Conservation (phyloP, 2,329 filamentous ascomycete genomes). For the Zymoseptoria tritici region DNA sequence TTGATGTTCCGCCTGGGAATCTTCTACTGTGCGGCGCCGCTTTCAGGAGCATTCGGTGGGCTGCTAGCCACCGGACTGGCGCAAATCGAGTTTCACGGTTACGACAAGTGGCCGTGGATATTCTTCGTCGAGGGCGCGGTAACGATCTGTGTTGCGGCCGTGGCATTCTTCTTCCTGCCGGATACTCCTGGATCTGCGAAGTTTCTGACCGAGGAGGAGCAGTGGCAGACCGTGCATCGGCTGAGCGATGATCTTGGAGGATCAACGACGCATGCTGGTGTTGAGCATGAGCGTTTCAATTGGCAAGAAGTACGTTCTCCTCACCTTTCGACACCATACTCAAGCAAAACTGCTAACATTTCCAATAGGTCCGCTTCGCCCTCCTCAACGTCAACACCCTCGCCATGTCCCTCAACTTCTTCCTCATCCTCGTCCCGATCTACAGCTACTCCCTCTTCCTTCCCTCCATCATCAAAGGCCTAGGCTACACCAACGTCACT, state of each 20-base stretch:
- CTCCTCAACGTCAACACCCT: conserved; percentile 31
- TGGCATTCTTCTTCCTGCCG: conserved; percentile 50
- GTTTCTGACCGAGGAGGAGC: conserved; percentile 29
- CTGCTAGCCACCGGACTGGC: conserved; percentile 37
- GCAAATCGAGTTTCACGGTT: conserved; percentile 31
- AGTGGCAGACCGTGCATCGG: conserved; percentile 21
- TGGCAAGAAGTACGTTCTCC: conserved; percentile 16
- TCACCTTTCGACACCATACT: too few relatives aligned
- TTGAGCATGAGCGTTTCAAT: conserved; percentile 29
- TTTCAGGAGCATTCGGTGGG: conserved; percentile 37
- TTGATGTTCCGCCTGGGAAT: conserved; percentile 35
- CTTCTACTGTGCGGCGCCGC: conserved; percentile 30
- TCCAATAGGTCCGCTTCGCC: conserved; percentile 22
- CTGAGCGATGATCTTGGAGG: conserved; percentile 29
- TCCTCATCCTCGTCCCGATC: conserved; percentile 30
- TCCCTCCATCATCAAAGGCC: conserved; percentile 38
- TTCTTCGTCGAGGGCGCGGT: conserved; percentile 44
- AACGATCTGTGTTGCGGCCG: conserved; percentile 46
- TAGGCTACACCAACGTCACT: conserved; percentile 36
- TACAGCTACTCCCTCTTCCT: conserved; percentile 43
- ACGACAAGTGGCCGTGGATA: conserved; percentile 35
- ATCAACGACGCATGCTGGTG: conserved; percentile 17
- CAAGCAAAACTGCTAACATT: too few relatives aligned
- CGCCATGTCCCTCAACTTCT: conserved; percentile 28
- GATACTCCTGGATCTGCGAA: conserved; percentile 44